Conservation (phyloP, 2,329 filamentous ascomycete species). For the Pseudodiploospora longispora region DNA sequence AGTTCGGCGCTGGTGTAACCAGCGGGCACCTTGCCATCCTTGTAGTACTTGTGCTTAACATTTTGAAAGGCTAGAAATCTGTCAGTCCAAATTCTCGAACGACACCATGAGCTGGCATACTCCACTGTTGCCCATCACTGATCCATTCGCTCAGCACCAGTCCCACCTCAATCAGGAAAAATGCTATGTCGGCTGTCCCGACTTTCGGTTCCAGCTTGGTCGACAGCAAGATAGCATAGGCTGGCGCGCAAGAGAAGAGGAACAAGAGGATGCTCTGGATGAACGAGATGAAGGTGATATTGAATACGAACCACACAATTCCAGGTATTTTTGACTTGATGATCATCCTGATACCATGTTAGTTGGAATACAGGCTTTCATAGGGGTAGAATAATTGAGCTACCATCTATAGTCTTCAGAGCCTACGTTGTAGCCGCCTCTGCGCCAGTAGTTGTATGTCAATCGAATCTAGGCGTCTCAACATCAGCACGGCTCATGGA, state of each 20-base stretch:
- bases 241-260: conserved; percentile 63
- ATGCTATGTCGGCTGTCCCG: conserved; percentile 38
- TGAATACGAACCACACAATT: conserved; percentile 71
- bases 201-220: conserved; percentile 51
- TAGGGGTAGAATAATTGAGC: conserved; percentile 3
- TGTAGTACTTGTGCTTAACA: conserved; percentile 69
- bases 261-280: conserved; percentile 77
- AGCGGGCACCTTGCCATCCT: conserved; percentile 61
- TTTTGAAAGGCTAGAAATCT: conserved; percentile 57
- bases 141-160: conserved; percentile 63
- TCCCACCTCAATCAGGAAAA: conserved; percentile 36
- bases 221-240: conserved; percentile 72
- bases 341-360: conserved; percentile 46
- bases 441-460: conserved; percentile 96
- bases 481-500: not conserved
- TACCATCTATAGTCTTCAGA: conserved; percentile 92
- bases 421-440: conserved; percentile 80
- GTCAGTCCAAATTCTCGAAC: not conserved
- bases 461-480: conserved; percentile 55
- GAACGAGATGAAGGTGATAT: conserved; percentile 81
- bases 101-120: conserved; percentile 27
- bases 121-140: conserved; percentile 90
- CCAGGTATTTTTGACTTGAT: conserved; percentile 58
- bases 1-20: conserved; percentile 65
- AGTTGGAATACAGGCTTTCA: not conserved